Evolutionary conservation across 768 basidiomycete species (phyloP), one percentile per base, ranked within the genome.

Genomic region (Tricholomella constricta): DNA sequence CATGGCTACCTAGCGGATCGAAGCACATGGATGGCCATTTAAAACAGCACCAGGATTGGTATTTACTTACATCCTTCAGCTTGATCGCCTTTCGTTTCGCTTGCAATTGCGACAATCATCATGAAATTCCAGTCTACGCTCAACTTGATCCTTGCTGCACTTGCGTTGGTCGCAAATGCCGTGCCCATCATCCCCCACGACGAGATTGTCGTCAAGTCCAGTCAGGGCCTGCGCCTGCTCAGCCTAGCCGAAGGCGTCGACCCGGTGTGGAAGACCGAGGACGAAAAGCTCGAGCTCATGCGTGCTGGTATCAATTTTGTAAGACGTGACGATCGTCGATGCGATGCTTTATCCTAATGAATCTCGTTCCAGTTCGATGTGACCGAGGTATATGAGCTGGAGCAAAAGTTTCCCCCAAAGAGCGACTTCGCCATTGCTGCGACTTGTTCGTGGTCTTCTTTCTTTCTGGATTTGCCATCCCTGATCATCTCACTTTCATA

Each of bases 181-280:
- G 62, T 48, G 2, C 69, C 72, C 14, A 68, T 75, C 42, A 62
- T 75, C 42, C 61, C 67, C 2, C 61, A 66, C 31, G 54, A 62
- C 14, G 72, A 75, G 45, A 69, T 77, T 32, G 63, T 52, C 37
- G 45, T 57, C 51, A 74, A 77, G 40, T 58, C 68, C 17, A 62
- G 66, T 1, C 59, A 69, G 46, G 72, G 72, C 23, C 58, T 75
- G 35, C 71, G 70, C 26, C 66, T 75, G 19, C 56, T 77, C 37
- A 71, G 69, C 32, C 62, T 77, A 19, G 61, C 57, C 20, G 75
- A 75, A 36, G 69, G 61, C 17, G 66, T 57, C 4, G 71, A 71
- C 7, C 73, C 74, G 3, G 65, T 73, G 19, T 77, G 75, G 74
- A 73, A 72, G 60, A 71, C 72, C 3, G 73, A 74, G 52, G 69